phyloP scores from a whole-genome alignment of 495 filamentous ascomycete genomes.

The Trichocladium uniseriatum region DNA sequence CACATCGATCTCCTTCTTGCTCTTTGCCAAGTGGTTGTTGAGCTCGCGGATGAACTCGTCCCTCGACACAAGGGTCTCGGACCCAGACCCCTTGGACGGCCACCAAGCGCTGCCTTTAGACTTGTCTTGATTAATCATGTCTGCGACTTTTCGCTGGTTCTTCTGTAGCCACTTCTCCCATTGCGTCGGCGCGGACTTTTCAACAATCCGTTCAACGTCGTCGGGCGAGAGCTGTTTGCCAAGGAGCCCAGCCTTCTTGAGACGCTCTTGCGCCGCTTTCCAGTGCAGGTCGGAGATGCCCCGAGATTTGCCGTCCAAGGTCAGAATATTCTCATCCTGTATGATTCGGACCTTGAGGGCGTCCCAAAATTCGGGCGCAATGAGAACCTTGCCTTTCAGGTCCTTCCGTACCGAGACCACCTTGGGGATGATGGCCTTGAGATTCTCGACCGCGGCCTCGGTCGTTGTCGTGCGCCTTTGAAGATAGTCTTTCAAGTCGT shows the following conservation, averaged over 20 bases:
- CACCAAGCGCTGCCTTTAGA: too few species aligned
- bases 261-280: slow-evolving; percentile 26
- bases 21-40: slow-evolving; percentile 9
- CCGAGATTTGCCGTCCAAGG: slow-evolving; percentile 18
- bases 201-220: slow-evolving; percentile 12
- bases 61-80: slow-evolving; percentile 11
- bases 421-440: slow-evolving; percentile 26
- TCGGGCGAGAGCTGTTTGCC: background rate
- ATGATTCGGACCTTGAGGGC: slow-evolving; percentile 34
- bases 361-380: slow-evolving; percentile 47
- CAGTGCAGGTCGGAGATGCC: slow-evolving; percentile 32
- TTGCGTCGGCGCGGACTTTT: slow-evolving; percentile 10
- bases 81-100: background rate
- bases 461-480: slow-evolving; percentile 5
- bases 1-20: slow-evolving; percentile 14
- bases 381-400: slow-evolving; percentile 30
- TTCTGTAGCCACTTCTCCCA: slow-evolving; percentile 32
- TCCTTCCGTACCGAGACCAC: slow-evolving; percentile 33
- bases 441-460: slow-evolving; percentile 16
- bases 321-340: slow-evolving; percentile 26
- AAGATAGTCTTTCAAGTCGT: slow-evolving; percentile 15
- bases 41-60: slow-evolving; percentile 23
- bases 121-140: too few species aligned
- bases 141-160: slow-evolving; percentile 24
- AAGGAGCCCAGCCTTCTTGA: slow-evolving; percentile 11